Evolutionary conservation across 2,329 filamentous ascomycete genomes (phyloP).

Genomic region (Microsporum ferrugineum): DNA sequence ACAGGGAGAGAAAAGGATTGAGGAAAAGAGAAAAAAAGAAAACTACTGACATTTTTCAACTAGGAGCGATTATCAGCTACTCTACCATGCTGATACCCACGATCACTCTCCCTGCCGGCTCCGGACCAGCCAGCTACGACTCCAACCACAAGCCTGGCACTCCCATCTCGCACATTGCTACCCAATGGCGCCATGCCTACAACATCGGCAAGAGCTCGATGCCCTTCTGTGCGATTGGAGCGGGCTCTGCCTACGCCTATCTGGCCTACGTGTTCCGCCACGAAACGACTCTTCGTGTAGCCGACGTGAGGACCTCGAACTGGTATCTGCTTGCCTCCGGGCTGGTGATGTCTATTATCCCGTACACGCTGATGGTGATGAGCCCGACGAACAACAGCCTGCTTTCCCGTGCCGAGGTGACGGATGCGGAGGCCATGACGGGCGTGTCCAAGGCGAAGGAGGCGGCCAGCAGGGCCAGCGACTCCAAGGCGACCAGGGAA

Average conservation of each 20-base stretch:
- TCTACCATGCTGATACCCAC: slow-evolving; percentile 12
- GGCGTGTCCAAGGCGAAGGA: slow-evolving; percentile 14
- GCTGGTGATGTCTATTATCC: slow-evolving; percentile 24
- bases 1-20: background rate
- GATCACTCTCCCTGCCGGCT: slow-evolving; percentile 9
- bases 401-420: slow-evolving; percentile 19
- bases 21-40: background rate
- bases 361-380: slow-evolving; percentile 25
- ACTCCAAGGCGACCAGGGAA: slow-evolving; percentile 11
- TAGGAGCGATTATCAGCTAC: slow-evolving; percentile 12
- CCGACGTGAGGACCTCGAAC: slow-evolving; percentile 10
- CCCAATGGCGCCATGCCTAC: slow-evolving; percentile 23
- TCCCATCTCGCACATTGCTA: slow-evolving; percentile 19
- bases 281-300: slow-evolving; percentile 8
- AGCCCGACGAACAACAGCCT: slow-evolving; percentile 20
- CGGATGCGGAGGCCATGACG: slow-evolving; percentile 13
- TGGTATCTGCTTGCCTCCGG: slow-evolving; percentile 21
- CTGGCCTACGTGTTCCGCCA: slow-evolving; percentile 21
- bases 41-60: background rate
- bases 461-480: slow-evolving; percentile 5
- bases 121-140: slow-evolving; percentile 10
- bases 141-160: slow-evolving; percentile 11
- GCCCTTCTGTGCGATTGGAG: slow-evolving; percentile 41
- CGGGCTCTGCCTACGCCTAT: slow-evolving; percentile 41
- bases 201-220: slow-evolving; percentile 44